Evolutionary conservation across 257 asterid genomes (phyloP), one percentile per base, ranked within the genome.

Genomic region (Ballota nigra): DNA sequence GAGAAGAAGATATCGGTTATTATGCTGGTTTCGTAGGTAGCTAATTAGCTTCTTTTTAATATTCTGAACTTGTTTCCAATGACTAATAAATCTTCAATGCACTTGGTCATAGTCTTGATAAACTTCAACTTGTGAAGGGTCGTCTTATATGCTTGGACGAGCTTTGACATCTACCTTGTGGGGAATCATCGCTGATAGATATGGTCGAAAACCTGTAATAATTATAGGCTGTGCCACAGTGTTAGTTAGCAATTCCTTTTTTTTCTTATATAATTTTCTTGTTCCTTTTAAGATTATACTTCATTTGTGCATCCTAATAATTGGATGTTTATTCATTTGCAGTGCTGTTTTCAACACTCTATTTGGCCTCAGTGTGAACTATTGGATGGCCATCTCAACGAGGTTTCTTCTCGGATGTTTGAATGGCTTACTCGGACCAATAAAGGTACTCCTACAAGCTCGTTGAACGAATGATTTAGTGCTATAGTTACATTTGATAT

Each of bases 371-470:
- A 89, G 97, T 71, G 40, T 76, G 15, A 86, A 87, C 78, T 91
- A 67, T 72, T 86, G 92, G 89, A 91, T 91, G 97, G 97, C 97
- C 49, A 33, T 91, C 72, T 15, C 71, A 2, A 89, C 81, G 26
- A 91, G 97, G 85, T 88, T 91, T 74, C 89, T 88, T 66, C 92
- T 88, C 23, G 97, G 97, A 56, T 78, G 88, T 80, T 80, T 87
- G 80, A 85, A 84, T 70, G 97, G 97, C 72, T 20, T 91, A 74
- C 86, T 91, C 15, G 96, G 97, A 22, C 92, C 97, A 0, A 87
- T 86, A 69, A 85, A 84, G 91, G 97, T 90, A 79, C 41, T n/a
- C 59, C 28, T 1, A 33, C 49, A 16, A 34, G n/a, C 22, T 13
- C 19, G 24, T 28, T 66, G 19, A 24, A 38, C 47, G 2, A 51